Conservation (phyloP, 306 rosid genomes). For the Senna siamea region DNA sequence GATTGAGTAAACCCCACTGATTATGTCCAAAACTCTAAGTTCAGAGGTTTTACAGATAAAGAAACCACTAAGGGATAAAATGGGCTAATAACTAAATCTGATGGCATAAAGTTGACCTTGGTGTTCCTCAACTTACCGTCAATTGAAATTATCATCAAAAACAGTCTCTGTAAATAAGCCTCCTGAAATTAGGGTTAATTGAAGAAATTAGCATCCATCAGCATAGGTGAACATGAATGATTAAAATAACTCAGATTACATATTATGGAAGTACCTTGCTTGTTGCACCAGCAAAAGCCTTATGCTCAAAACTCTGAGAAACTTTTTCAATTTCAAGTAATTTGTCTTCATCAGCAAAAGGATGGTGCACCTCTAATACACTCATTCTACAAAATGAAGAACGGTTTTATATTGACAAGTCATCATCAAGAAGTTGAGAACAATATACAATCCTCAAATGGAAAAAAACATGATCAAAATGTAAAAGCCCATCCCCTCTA, state of each 20-base stretch:
- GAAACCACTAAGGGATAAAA: neutral
- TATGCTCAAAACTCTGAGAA: slow-evolving; percentile 25
- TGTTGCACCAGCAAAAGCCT: neutral
- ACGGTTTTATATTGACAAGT: neutral
- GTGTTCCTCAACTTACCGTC: slow-evolving; percentile 48
- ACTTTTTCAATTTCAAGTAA: slow-evolving; percentile 38
- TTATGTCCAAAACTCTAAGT: neutral
- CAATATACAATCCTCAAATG: no score
- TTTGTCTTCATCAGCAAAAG: no score
- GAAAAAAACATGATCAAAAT: no score
- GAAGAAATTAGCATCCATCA: neutral
- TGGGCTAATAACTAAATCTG: slow-evolving; percentile 36
- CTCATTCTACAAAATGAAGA: no score
- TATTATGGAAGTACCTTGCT: slow-evolving; percentile 44
- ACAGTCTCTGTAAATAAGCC: slow-evolving; percentile 21
- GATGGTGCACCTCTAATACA: no score
- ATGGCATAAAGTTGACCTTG: slow-evolving; percentile 31
- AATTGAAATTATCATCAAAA: slow-evolving; percentile 8
- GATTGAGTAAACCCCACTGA: neutral
- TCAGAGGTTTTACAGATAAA: slow-evolving; percentile 22
- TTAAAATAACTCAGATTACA: neutral
- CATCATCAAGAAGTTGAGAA: no score
- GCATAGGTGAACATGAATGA: neutral
- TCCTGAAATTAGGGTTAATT: neutral
- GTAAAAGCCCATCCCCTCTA: no score